Evolutionary conservation across 2,329 filamentous ascomycete genomes (phyloP).

Genomic region (Aspergillus transmontanensis): DNA sequence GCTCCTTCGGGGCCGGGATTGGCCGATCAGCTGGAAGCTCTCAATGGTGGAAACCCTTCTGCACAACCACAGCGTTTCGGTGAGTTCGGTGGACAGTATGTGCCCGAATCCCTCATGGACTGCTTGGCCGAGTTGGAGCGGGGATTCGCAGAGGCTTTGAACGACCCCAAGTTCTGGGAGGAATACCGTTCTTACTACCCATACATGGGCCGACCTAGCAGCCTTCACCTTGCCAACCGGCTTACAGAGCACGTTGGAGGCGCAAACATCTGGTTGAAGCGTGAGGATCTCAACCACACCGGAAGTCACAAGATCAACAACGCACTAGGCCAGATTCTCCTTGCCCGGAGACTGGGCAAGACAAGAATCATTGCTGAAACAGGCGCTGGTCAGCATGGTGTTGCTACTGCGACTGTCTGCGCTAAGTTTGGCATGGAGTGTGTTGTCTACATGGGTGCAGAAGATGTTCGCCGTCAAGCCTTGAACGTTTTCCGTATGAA

Average conservation of each 20-base stretch:
- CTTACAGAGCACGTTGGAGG: slow-evolving; percentile 87
- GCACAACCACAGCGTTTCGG: slow-evolving; percentile 86
- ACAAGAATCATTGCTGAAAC: slow-evolving; percentile 98
- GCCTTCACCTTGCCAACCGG: slow-evolving; percentile 84
- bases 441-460: slow-evolving; percentile 97
- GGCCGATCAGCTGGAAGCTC: slow-evolving; percentile 79
- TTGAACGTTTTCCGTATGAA: slow-evolving; percentile 99
- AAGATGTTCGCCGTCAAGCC: slow-evolving; percentile 93
- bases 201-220: slow-evolving; percentile 94
- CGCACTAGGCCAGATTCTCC: slow-evolving; percentile 85
- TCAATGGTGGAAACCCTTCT: slow-evolving; percentile 64
- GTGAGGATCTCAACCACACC: slow-evolving; percentile 96
- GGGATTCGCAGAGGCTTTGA: slow-evolving; percentile 83
- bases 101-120: slow-evolving; percentile 97
- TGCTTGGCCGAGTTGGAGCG: slow-evolving; percentile 87
- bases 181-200: slow-evolving; percentile 95
- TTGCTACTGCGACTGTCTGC: slow-evolving; percentile 94
- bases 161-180: slow-evolving; percentile 93
- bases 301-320: slow-evolving; percentile 99
- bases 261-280: slow-evolving; percentile 96
- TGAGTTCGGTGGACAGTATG: slow-evolving; percentile 95
- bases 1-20: slow-evolving; percentile 65
- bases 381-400: slow-evolving; percentile 95
- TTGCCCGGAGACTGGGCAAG: slow-evolving; percentile 86
- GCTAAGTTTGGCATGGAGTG: slow-evolving; percentile 99